Percentiles rank a stretch among this genome's conserved stretches.
Evolutionary conservation across 129 eudicot species (phyloP).

Genomic region (Solidago caesia): DNA sequence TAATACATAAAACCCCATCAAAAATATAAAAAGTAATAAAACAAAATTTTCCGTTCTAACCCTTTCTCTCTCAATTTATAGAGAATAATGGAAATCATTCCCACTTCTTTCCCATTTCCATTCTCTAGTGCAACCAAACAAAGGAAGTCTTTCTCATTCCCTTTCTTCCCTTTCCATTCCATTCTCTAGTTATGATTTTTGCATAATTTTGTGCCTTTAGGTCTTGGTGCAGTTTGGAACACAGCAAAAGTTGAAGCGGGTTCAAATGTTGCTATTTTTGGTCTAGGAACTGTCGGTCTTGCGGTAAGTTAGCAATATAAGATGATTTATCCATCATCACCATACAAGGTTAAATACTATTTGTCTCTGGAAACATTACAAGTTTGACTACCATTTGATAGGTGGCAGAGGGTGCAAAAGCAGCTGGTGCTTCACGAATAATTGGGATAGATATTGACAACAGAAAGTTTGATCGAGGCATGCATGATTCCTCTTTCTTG

Average conservation of each 20-base stretch:
- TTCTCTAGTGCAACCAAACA: no score
- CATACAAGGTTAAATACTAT: neutral
- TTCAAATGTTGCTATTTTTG: constrained; percentile 84
- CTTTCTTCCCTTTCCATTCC: no score
- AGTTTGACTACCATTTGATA: constrained; percentile 28
- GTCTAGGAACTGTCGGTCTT: constrained; percentile 92
- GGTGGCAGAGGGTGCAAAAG: constrained; percentile 99
- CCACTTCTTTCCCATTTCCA: no score
- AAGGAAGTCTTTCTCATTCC: no score
- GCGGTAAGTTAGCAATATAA: constrained; percentile 54
- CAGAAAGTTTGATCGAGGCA: constrained; percentile 83
- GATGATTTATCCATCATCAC: constrained; percentile 10
- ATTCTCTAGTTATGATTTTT: neutral
- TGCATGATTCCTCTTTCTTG: constrained; percentile 7
- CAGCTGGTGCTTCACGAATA: constrained; percentile 93
- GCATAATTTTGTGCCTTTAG: constrained; percentile 25
- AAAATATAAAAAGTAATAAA: no score
- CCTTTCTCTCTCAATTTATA: no score
- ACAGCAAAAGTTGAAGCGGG: constrained; percentile 88
- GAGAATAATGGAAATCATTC: no score
- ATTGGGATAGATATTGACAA: constrained; percentile 91
- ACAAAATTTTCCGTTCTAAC: no score
- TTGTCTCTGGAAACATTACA: neutral
- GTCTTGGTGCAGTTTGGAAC: constrained; percentile 97
- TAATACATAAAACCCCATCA: no score